Conservation (phyloP, 768 basidiomycete genomes). For the Suillus discolor region DNA sequence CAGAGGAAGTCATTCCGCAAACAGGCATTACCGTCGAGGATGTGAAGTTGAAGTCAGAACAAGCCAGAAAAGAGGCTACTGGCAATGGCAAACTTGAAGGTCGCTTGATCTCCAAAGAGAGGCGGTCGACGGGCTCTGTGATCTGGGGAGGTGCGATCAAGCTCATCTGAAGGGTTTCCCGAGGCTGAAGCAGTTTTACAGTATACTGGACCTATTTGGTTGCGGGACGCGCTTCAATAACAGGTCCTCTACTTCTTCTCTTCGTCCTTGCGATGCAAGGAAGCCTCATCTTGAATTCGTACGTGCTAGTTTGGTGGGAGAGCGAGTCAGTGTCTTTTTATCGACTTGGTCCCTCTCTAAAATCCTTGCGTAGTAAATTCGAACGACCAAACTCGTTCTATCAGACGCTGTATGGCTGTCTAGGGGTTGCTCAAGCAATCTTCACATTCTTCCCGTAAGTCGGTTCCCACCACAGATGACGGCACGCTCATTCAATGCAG, state of each 20-base stretch:
- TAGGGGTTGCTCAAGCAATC: slow-evolving; percentile 58
- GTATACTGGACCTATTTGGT: slow-evolving; percentile 62
- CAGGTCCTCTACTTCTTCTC: slow-evolving; percentile 51
- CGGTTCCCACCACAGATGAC: not conserved
- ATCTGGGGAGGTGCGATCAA: slow-evolving; percentile 43
- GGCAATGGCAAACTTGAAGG: slow-evolving; percentile 70
- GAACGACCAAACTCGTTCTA: slow-evolving; percentile 57
- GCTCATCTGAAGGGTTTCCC: not conserved
- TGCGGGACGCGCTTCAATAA: slow-evolving; percentile 55
- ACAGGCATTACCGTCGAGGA: slow-evolving; percentile 31
- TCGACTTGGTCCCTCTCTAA: not conserved
- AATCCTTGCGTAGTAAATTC: slow-evolving; percentile 39
- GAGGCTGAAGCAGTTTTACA: slow-evolving; percentile 21
- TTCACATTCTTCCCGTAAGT: slow-evolving; percentile 63
- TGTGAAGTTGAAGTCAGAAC: slow-evolving; percentile 40
- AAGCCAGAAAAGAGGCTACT: slow-evolving; percentile 36
- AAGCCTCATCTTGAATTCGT: slow-evolving; percentile 61
- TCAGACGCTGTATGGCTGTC: slow-evolving; percentile 61
- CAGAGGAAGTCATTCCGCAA: slow-evolving; percentile 16
- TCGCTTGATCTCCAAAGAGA: slow-evolving; percentile 65
- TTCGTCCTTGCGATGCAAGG: slow-evolving; percentile 61
- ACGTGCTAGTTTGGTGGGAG: slow-evolving; percentile 76
- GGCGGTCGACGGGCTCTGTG: slow-evolving; percentile 63
- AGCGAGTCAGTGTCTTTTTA: slow-evolving; percentile 43
- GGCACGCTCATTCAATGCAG: slow-evolving; percentile 27